A percentile compares a stretch with the other conserved stretches of the same genome.
phyloP scores from a whole-genome alignment of 1,284 basidiomycete species.

The Apiotrichum montevideense region DNA sequence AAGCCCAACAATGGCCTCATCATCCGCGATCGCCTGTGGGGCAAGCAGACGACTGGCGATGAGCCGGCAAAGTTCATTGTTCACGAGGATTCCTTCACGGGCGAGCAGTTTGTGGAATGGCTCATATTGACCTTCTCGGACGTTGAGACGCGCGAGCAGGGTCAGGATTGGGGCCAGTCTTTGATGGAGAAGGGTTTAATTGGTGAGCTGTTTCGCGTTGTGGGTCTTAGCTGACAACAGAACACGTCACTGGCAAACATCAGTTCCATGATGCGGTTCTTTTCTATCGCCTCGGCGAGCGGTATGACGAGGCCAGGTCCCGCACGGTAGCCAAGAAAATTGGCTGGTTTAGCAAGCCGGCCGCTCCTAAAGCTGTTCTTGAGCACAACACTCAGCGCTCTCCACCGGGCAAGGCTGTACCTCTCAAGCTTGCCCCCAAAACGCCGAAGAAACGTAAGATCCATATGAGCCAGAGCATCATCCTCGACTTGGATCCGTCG shows the following conservation, averaged over 20 bases:
- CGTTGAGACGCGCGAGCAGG: conserved; percentile 69
- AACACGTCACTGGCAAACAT: conserved; percentile 70
- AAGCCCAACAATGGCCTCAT: conserved; percentile 40
- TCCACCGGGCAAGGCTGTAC: conserved; percentile 1
- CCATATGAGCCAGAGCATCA: conserved; percentile 70
- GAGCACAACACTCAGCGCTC: conserved; percentile 15
- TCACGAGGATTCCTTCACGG: conserved; percentile 66
- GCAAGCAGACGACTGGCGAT: not conserved
- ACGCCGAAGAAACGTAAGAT: conserved; percentile 60
- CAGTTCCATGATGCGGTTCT: conserved; percentile 75
- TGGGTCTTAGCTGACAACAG: conserved; percentile 61
- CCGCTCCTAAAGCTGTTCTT: conserved; percentile 19
- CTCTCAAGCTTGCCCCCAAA: conserved; percentile 15
- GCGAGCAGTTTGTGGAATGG: conserved; percentile 81
- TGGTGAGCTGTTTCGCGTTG: conserved; percentile 55
- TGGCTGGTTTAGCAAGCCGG: conserved; percentile 30
- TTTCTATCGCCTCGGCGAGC: conserved; percentile 73
- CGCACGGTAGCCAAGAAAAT: conserved; percentile 18
- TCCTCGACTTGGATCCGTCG: conserved; percentile 75
- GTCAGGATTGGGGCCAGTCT: conserved; percentile 66
- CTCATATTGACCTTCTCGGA: conserved; percentile 77
- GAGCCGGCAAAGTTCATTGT: conserved; percentile 8
- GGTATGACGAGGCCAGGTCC: conserved; percentile 49
- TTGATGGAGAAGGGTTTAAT: conserved; percentile 72
- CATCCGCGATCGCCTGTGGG: conserved; percentile 43